Evolutionary conservation across 2,329 filamentous ascomycete species (phyloP).

Genomic region (Bipolaris cookei): DNA sequence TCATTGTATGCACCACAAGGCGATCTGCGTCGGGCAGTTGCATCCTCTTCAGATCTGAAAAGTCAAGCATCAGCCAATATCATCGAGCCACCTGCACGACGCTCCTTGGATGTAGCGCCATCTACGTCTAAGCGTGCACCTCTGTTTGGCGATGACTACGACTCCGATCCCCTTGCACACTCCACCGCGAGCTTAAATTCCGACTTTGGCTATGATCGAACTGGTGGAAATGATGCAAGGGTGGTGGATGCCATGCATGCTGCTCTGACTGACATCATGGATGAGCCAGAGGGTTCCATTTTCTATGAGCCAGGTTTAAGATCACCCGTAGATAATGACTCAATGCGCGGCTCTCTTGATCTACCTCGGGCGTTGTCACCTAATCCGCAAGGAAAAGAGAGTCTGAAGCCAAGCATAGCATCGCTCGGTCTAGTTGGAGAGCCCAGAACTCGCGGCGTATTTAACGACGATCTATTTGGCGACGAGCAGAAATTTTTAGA

Average conservation of each 20-base stretch:
- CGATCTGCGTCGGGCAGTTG: conserved; percentile 65
- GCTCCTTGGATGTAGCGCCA: conserved; percentile 72
- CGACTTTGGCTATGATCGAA: conserved; percentile 54
- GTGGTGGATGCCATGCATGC: conserved; percentile 93
- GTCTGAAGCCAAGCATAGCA: conserved; percentile 81
- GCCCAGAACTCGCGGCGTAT: conserved; percentile 87
- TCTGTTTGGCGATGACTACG: conserved; percentile 83
- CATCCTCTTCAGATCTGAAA: conserved; percentile 66
- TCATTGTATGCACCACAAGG: conserved; percentile 47
- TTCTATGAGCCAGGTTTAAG: conserved; percentile 64
- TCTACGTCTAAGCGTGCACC: conserved; percentile 54
- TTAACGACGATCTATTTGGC: conserved; percentile 89
- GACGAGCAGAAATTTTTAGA: conserved; percentile 87
- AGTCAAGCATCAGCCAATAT: conserved; percentile 55
- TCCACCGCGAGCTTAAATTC: conserved; percentile 83
- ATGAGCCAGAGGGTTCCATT: conserved; percentile 72
- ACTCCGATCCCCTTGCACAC: conserved; percentile 73
- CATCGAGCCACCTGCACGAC: conserved; percentile 59
- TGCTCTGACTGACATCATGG: conserved; percentile 90
- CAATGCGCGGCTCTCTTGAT: conserved; percentile 69
- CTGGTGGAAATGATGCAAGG: conserved; percentile 70
- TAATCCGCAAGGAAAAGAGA: conserved; percentile 45
- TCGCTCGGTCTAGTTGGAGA: conserved; percentile 90
- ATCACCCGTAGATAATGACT: conserved; percentile 65
- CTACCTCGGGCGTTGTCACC: conserved; percentile 54